These are phyloP conservation scores for Gillenia trifoliata DNA, from an alignment of 306 rosid genomes.

Conservation along the genomic window DNA sequence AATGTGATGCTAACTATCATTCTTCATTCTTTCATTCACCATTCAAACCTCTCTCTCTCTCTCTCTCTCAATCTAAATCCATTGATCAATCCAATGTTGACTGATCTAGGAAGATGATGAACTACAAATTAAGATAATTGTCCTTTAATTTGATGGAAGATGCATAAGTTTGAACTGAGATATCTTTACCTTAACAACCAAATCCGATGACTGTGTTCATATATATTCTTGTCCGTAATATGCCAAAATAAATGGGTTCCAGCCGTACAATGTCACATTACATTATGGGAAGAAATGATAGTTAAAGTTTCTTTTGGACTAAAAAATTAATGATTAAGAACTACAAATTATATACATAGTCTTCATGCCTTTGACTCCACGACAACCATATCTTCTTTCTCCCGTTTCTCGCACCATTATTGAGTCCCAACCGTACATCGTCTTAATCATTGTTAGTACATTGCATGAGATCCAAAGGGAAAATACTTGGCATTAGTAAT, in stretches of 20 bases:
- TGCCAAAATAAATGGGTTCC: slow-evolving; percentile 1
- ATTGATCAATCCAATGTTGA: background rate
- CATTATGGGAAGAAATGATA: slow-evolving; percentile 1
- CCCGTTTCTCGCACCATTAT: background rate
- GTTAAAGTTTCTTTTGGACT: background rate
- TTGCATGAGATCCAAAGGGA: background rate
- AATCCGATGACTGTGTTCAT: background rate
- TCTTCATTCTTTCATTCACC: background rate
- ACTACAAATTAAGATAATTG: background rate
- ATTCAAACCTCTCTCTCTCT: background rate
- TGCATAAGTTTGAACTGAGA: background rate
- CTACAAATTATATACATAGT: background rate
- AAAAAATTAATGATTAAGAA: background rate
- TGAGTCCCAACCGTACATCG: background rate
- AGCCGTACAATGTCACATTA: background rate
- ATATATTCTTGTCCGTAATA: background rate
- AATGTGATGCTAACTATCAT: background rate
- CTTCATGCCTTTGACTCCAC: background rate
- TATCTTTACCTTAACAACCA: background rate
- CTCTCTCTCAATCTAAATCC: background rate
- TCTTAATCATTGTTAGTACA: background rate
- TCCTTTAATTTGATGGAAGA: background rate
- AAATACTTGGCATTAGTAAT: background rate
- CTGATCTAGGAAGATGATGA: background rate
- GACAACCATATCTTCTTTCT: slow-evolving; percentile 4